Base-by-base conservation (phyloP, 2,329 filamentous ascomycete species). In the Fusarium oxysporum region DNA sequence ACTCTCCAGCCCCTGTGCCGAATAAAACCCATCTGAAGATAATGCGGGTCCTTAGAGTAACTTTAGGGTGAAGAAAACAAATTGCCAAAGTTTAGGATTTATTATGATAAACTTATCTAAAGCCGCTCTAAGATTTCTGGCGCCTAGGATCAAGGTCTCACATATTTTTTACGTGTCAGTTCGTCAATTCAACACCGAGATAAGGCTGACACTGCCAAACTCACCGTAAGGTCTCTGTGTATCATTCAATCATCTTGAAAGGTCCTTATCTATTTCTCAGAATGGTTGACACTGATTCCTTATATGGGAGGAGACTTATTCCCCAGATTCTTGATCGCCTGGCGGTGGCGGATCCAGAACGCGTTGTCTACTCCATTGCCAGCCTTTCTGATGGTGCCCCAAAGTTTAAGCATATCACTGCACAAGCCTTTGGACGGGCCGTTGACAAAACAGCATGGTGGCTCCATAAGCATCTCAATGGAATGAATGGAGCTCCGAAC, bases 401-500 rank as follows among this genome's bases (percentile, higher is more conserved):
- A 16, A 17, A 2, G 2, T 50, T 58, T 23, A 21, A 30, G 14
- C 19, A 37, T 28, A 50, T 58, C 3, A 58, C 23, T 48, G 41
- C 55, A 8, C 41, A 4, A 6, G 11, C 4, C 7, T 28, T 58
- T 19, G 32, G 41, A 28, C 32, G 12, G 7, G 55, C 55, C 21
- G 55, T 58, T n/a, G 41, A 58, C 8, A 58, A 50, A 47, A 58
- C 55, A 19, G 55, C 55, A 10, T 58, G 55, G 55, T 58, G 55
- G 55, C 54, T 57, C 30, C 23, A 57, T 35, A 48, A 28, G 1
- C 40, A 57, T 21, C 30, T 35, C 32, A 17, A 28, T n/a, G 19
- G 9, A 48, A 45, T n/a, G 32, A 48, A n/a, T n/a, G 40, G 8
- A 28, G 19, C 16, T 13, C 23, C 13, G 6, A 57, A 28, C 33